phyloP scores from a whole-genome alignment of 2,329 filamentous ascomycete species.

The Monilinia aucupariae region DNA sequence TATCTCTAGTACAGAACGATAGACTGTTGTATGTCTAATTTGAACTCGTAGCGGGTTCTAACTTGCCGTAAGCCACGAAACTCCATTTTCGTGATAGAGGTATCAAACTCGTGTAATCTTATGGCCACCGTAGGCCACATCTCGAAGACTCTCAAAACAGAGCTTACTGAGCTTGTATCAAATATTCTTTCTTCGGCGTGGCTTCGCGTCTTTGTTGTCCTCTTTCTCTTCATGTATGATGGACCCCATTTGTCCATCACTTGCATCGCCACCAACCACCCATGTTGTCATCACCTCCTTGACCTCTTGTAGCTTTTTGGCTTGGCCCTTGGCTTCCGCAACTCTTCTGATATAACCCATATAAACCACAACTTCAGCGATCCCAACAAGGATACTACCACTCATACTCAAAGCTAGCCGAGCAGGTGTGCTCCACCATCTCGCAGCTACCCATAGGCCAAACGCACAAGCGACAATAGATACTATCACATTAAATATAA shows the following conservation, averaged over 20 bases:
- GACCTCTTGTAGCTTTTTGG: constrained; percentile 55
- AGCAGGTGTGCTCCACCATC: constrained; percentile 69
- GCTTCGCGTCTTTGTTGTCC: constrained; percentile 3
- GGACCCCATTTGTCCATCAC: constrained; percentile 24
- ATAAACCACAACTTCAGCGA: constrained; percentile 75
- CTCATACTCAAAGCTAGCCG: constrained; percentile 66
- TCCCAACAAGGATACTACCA: constrained; percentile 62
- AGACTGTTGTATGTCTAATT: constrained; percentile 7
- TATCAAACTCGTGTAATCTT: not conserved
- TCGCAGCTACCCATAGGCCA: constrained; percentile 71
- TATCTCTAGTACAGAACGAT: not conserved
- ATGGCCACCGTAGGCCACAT: not conserved
- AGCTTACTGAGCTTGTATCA: constrained; percentile 5
- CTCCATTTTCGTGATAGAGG: not conserved
- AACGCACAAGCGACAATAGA: constrained; percentile 75
- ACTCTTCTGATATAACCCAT: constrained; percentile 68
- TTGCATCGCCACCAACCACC: constrained; percentile 48
- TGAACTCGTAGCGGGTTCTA: not conserved
- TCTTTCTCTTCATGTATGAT: constrained; percentile 4
- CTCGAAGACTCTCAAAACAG: not conserved
- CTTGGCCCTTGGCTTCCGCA: constrained; percentile 59
- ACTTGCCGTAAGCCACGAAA: not conserved
- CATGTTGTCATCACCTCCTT: constrained; percentile 68
- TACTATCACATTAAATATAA: constrained; percentile 86
- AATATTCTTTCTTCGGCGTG: constrained; percentile 11